phyloP scores from a whole-genome alignment of 805 yeast genomes.

The Metschnikowia cubensis region DNA sequence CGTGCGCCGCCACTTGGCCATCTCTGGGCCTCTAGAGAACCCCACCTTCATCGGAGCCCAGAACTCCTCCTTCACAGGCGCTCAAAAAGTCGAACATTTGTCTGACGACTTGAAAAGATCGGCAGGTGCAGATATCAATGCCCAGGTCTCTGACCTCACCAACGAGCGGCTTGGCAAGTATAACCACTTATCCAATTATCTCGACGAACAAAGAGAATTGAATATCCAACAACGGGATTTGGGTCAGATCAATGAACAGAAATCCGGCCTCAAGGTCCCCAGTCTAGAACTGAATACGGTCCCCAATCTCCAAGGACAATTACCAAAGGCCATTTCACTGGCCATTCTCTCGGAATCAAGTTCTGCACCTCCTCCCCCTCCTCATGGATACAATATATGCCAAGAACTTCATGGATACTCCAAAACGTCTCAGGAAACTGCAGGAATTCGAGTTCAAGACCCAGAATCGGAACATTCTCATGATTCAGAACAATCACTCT shows the following conservation, averaged over 20 bases:
- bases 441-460: too few relatives aligned
- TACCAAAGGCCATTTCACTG: not conserved
- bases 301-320: too few relatives aligned
- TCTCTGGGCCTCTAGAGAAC: conserved; percentile 32
- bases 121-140: conserved; percentile 10
- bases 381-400: conserved; percentile 3
- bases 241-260: too few relatives aligned
- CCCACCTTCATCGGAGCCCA: conserved; percentile 29
- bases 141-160: conserved; percentile 1
- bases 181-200: conserved; percentile 25
- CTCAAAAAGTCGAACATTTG: conserved; percentile 17
- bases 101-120: conserved; percentile 13
- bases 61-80: conserved; percentile 26
- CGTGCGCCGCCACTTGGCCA: conserved; percentile 9
- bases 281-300: too few relatives aligned
- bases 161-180: conserved; percentile 10
- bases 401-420: too few relatives aligned
- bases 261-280: too few relatives aligned
- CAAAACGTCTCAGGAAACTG: too few relatives aligned
- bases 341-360: conserved; percentile 8
- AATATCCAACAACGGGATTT: too few relatives aligned
- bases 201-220: conserved; percentile 19
- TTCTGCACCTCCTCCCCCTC: conserved; percentile 15
- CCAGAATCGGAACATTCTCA: too few relatives aligned
- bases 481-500: not conserved